Conservation (phyloP, 495 filamentous ascomycete species). For the Lasiosphaeris hirsuta region DNA sequence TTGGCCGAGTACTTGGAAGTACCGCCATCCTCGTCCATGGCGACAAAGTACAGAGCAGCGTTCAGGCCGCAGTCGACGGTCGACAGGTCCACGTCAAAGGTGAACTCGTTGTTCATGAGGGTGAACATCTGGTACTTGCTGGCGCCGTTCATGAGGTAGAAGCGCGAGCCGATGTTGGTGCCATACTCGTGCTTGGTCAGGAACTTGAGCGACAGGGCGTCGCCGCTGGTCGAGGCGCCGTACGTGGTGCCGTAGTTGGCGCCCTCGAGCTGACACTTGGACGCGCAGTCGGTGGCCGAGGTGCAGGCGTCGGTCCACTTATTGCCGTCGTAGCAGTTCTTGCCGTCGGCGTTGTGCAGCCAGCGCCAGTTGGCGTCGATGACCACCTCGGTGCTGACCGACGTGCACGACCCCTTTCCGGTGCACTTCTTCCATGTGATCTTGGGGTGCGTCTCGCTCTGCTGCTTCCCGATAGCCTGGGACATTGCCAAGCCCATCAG, state of each 20-base stretch:
- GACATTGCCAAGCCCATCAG: constrained; percentile 30
- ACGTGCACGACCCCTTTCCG: constrained; percentile 46
- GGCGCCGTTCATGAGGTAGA: constrained; percentile 54
- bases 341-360: constrained; percentile 38
- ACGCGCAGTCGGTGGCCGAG: constrained; percentile 42
- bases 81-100: constrained; percentile 58
- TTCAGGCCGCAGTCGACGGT: constrained; percentile 53
- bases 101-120: constrained; percentile 56
- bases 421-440: constrained; percentile 58
- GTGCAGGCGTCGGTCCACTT: constrained; percentile 45
- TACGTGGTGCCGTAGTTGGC: constrained; percentile 48
- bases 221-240: constrained; percentile 45
- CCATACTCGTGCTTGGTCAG: constrained; percentile 54
- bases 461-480: constrained; percentile 55
- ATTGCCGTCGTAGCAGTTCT: constrained; percentile 54
- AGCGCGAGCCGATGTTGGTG: constrained; percentile 53
- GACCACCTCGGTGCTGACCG: constrained; percentile 42
- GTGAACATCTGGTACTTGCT: constrained; percentile 58
- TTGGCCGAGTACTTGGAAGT: constrained; percentile 47
- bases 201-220: constrained; percentile 53
- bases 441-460: constrained; percentile 56
- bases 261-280: constrained; percentile 48
- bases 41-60: constrained; percentile 57
- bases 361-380: constrained; percentile 55
- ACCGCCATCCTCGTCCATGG: constrained; percentile 57